phyloP scores from a whole-genome alignment of 371 early-diverging fungal species.

The Smittium mucronatum region DNA sequence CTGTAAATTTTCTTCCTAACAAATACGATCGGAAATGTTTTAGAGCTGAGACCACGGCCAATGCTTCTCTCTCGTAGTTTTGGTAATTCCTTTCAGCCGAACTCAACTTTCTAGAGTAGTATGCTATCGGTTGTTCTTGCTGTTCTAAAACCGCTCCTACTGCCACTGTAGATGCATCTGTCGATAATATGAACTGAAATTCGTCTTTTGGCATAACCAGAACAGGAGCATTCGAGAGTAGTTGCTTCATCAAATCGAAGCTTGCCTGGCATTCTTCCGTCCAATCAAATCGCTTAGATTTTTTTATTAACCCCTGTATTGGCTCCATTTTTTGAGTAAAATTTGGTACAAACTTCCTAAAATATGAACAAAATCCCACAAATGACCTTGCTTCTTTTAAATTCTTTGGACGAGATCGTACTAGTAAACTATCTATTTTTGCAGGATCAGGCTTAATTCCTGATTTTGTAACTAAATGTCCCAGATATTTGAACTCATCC shows the following conservation, averaged over 20 bases:
- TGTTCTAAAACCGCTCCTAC: too few relatives aligned
- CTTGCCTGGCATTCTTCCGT: not conserved
- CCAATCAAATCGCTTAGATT: not conserved
- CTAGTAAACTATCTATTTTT: not conserved
- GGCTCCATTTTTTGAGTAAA: not conserved
- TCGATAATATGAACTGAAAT: not conserved
- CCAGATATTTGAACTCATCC: not conserved
- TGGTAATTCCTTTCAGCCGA: not conserved
- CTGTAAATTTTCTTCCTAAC: slow-evolving; percentile 6
- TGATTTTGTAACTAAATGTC: not conserved
- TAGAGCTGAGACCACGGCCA: slow-evolving; percentile 10
- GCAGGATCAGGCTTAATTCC: not conserved
- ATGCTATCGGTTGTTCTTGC: not conserved
- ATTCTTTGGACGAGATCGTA: not conserved
- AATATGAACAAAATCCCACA: not conserved
- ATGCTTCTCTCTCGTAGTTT: slow-evolving; percentile 3
- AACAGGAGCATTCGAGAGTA: not conserved
- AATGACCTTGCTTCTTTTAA: not conserved
- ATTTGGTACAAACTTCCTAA: not conserved
- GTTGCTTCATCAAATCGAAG: not conserved
- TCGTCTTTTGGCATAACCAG: not conserved
- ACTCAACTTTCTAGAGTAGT: not conserved
- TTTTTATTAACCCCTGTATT: not conserved
- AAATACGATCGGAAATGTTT: slow-evolving; percentile 5
- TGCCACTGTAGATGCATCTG: too few relatives aligned